Percentiles rank a stretch among this genome's conserved stretches.
Conservation (phyloP, 75 land plant species). For the Pinus albicaulis region DNA sequence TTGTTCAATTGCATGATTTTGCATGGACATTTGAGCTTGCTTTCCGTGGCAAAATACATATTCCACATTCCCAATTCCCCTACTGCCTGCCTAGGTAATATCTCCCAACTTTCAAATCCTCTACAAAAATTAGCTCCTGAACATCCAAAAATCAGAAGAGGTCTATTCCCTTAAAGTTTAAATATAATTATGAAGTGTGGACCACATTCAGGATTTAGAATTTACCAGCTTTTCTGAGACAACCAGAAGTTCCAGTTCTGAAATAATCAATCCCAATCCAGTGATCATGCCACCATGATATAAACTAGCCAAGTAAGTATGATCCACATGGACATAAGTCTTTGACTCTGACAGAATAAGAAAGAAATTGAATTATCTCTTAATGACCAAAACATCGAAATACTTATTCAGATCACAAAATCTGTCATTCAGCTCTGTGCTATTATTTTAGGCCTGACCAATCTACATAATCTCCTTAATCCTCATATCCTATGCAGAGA, state of each 20-base stretch:
- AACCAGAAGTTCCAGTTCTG: slow-evolving; percentile 41
- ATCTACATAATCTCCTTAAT: background rate
- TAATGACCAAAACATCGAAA: background rate
- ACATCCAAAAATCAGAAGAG: background rate
- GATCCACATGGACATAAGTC: slow-evolving; percentile 55
- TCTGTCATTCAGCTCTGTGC: background rate
- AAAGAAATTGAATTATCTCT: background rate
- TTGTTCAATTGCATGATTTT: background rate
- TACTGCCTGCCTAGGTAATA: background rate
- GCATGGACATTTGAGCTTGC: background rate
- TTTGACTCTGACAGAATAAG: slow-evolving; percentile 17
- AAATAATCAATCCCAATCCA: slow-evolving; percentile 69
- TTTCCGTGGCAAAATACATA: background rate
- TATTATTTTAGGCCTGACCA: background rate
- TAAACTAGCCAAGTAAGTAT: slow-evolving; percentile 76
- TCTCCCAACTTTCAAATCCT: background rate
- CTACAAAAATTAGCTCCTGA: background rate
- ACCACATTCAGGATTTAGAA: background rate
- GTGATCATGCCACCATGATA: slow-evolving; percentile 85
- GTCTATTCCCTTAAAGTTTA: background rate
- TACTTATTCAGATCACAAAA: background rate
- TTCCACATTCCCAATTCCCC: background rate
- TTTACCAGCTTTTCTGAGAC: slow-evolving; percentile 42
- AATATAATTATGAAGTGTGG: background rate
- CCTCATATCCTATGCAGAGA: background rate